Base-by-base conservation (phyloP, 805 yeast genomes). In the Starmerella sirachaensis region DNA sequence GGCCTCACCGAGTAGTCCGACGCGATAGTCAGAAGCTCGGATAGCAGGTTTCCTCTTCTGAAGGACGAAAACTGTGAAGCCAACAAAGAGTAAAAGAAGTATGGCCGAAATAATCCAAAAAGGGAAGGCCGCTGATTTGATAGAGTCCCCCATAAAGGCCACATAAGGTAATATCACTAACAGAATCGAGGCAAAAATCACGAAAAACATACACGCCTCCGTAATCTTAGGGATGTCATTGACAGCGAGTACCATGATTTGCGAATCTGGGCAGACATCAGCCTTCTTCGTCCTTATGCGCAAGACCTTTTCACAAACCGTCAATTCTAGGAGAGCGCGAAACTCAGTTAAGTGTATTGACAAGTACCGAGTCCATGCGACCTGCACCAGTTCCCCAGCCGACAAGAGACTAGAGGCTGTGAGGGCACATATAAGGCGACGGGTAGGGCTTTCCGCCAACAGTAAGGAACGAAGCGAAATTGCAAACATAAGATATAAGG, bases 1-100 rank as follows among this genome's bases (percentile, higher is more conserved):
- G 22, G 82, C 70, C 56, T 85, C 96, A 48, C 80, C 77, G 58
- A 82, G 73, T 36, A 72, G 65, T 36, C 74, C 66, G 14, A 85
- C 81, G 52, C 96, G 72, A 18, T 62, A 58, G 57, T 85, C 95
- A 3, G 94, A 83, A 6, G 35, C 43, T n/a, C 14, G 8, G 6
- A 35, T 5, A 1, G 43, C 36, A 16, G 29, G n/a, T n/a, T n/a
- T n/a, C n/a, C n/a, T n/a, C n/a, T n/a, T n/a, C n/a, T n/a, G n/a
- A n/a, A n/a, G n/a, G n/a, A n/a, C n/a, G n/a, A n/a, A n/a, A n/a
- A n/a, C n/a, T n/a, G n/a, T n/a, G n/a, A n/a, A n/a, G n/a, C n/a
- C n/a, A n/a, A n/a, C n/a, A 26, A 4, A 31, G 23, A 11, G 28
- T 18, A 8, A 33, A 17, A 3, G 40, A 21, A 5, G 36, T 27